Conservation (phyloP, 192 early-diverging fungal genomes). For the Coemansia biformis region DNA sequence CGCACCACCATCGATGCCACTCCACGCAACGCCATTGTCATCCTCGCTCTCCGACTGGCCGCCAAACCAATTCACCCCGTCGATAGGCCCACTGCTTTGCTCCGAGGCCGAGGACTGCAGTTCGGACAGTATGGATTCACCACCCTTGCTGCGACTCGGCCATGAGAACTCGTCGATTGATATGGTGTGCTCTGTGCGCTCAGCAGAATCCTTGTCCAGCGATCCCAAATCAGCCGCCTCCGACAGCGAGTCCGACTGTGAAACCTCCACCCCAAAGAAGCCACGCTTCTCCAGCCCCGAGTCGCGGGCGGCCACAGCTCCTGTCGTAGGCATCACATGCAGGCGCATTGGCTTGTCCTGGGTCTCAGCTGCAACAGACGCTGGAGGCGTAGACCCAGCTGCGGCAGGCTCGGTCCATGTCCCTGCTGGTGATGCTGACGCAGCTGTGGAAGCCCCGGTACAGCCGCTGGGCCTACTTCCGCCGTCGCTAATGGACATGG, state of each 20-base stretch:
- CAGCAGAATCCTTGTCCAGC: not conserved
- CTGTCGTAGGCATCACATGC: constrained; percentile 11
- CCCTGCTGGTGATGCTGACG: not conserved
- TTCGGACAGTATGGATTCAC: no score
- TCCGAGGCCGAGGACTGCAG: no score
- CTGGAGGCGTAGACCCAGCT: not conserved
- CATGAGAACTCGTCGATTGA: no score
- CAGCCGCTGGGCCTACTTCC: not conserved
- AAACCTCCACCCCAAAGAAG: not conserved
- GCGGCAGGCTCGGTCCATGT: not conserved
- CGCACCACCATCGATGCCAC: constrained; percentile 13
- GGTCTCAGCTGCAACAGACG: no score
- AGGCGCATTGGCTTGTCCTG: not conserved
- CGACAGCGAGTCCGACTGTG: no score
- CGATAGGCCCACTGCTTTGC: no score
- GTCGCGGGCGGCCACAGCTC: not conserved
- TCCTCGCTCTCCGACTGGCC: not conserved
- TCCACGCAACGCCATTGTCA: constrained; percentile 12
- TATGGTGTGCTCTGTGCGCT: not conserved
- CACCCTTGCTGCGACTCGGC: no score
- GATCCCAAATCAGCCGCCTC: not conserved
- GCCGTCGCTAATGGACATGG: no score
- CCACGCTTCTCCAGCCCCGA: not conserved
- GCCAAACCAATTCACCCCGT: no score
- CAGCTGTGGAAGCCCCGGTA: not conserved